Evolutionary conservation across 2,329 filamentous ascomycete genomes (phyloP).

Genomic region (Arthrobotrys musiformis): DNA sequence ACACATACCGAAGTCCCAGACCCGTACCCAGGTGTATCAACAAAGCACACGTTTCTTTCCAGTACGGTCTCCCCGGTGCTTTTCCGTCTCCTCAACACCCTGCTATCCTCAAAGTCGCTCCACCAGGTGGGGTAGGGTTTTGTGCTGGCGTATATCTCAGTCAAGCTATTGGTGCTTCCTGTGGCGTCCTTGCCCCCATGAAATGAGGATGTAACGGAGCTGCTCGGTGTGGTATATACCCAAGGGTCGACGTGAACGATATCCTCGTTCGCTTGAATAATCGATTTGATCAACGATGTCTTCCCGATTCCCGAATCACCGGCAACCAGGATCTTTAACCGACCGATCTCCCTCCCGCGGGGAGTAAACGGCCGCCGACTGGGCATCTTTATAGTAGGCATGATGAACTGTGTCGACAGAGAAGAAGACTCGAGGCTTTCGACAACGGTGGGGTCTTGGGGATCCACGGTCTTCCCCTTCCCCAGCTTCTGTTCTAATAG

Average conservation of each 20-base stretch:
- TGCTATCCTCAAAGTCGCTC: constrained; percentile 78
- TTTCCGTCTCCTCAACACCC: constrained; percentile 71
- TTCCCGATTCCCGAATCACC: constrained; percentile 85
- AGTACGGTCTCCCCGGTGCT: constrained; percentile 80
- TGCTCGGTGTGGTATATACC: constrained; percentile 58
- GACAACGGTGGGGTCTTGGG: constrained; percentile 55
- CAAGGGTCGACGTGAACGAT: constrained; percentile 90
- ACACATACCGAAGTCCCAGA: constrained; percentile 67
- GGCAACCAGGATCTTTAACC: constrained; percentile 87
- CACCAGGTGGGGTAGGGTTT: constrained; percentile 90
- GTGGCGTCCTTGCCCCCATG: constrained; percentile 55
- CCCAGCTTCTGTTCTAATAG: constrained; percentile 62
- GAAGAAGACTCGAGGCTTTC: constrained; percentile 60
- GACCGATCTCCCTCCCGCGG: constrained; percentile 82
- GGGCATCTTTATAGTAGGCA: constrained; percentile 95
- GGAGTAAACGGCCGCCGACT: constrained; percentile 88
- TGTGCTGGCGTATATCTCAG: constrained; percentile 81
- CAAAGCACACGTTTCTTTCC: constrained; percentile 92
- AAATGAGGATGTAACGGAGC: constrained; percentile 57
- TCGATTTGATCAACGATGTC: constrained; percentile 86
- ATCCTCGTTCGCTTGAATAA: constrained; percentile 86
- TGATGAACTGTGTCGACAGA: constrained; percentile 81
- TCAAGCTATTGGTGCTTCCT: constrained; percentile 64
- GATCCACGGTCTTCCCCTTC: constrained; percentile 61
- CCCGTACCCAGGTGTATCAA: constrained; percentile 79